These are phyloP conservation scores for Hemileccinum rubropunctum DNA, from an alignment of 768 basidiomycete species.

Conservation along the genomic window DNA sequence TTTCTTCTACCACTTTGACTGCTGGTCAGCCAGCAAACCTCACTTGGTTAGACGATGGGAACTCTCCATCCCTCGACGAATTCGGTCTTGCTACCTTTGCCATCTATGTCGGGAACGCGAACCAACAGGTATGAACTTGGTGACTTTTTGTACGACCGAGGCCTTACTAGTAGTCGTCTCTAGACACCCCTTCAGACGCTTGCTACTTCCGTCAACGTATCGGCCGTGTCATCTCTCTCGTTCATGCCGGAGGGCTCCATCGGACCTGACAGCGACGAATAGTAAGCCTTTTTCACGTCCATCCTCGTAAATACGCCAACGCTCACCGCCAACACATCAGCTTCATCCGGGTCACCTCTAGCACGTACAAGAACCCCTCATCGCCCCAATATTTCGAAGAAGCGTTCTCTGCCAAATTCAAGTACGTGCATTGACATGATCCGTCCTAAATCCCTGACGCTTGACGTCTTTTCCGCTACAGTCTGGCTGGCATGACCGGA, in stretches of 20 bases:
- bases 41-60: constrained; percentile 57
- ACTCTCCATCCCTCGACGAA: constrained; percentile 42
- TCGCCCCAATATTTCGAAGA: constrained; percentile 55
- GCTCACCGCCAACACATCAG: constrained; percentile 18
- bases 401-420: constrained; percentile 79
- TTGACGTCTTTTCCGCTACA: too few species aligned
- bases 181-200: constrained; percentile 60
- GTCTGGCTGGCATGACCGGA: constrained; percentile 59
- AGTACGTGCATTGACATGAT: constrained; percentile 47
- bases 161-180: background rate
- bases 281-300: constrained; percentile 36
- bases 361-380: constrained; percentile 46
- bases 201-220: constrained; percentile 47
- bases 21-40: constrained; percentile 52
- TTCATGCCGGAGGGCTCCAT: constrained; percentile 53
- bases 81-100: constrained; percentile 54
- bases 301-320: too few species aligned
- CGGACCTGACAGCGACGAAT: constrained; percentile 54
- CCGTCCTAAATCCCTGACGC: too few species aligned
- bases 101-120: constrained; percentile 62
- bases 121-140: constrained; percentile 51
- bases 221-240: constrained; percentile 39
- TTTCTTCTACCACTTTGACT: constrained; percentile 41
- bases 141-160: background rate
- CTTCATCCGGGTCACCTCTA: constrained; percentile 77